These are phyloP conservation scores for Kwoniella dendrophila DNA, from an alignment of 768 basidiomycete genomes.

Conservation along the genomic window DNA sequence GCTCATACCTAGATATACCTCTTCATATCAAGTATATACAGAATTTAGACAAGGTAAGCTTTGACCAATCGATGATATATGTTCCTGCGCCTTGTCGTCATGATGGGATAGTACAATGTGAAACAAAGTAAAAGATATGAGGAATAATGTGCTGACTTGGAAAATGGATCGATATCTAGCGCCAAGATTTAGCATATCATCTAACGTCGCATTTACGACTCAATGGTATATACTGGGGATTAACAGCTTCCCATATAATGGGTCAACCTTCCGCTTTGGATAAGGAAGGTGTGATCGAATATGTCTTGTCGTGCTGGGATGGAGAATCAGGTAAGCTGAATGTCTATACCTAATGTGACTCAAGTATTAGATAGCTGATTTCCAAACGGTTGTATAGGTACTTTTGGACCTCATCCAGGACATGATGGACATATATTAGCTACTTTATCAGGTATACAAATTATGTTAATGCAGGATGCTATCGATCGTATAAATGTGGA, in stretches of 20 bases:
- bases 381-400: slow-evolving; percentile 63
- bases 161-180: no score
- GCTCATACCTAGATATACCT: slow-evolving; percentile 58
- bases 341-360: neutral
- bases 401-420: slow-evolving; percentile 85
- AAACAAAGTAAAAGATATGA: no score
- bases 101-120: no score
- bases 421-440: slow-evolving; percentile 88
- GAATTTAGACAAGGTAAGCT: slow-evolving; percentile 69
- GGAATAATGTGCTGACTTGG: no score
- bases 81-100: neutral
- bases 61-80: neutral
- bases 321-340: slow-evolving; percentile 70
- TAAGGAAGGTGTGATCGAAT: slow-evolving; percentile 79
- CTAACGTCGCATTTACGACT: slow-evolving; percentile 89
- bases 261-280: slow-evolving; percentile 74
- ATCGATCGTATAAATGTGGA: slow-evolving; percentile 69
- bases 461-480: slow-evolving; percentile 81
- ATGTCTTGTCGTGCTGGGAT: slow-evolving; percentile 94
- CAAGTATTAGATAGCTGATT: neutral
- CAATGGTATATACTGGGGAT: slow-evolving; percentile 96
- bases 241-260: slow-evolving; percentile 84
- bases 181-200: slow-evolving; percentile 81
- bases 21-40: slow-evolving; percentile 77
- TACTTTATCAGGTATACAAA: slow-evolving; percentile 89